Percentiles rank a stretch among this genome's conserved stretches.
Evolutionary conservation across 495 filamentous ascomycete genomes (phyloP).

Genomic region (Hypoxylon fuscum): DNA sequence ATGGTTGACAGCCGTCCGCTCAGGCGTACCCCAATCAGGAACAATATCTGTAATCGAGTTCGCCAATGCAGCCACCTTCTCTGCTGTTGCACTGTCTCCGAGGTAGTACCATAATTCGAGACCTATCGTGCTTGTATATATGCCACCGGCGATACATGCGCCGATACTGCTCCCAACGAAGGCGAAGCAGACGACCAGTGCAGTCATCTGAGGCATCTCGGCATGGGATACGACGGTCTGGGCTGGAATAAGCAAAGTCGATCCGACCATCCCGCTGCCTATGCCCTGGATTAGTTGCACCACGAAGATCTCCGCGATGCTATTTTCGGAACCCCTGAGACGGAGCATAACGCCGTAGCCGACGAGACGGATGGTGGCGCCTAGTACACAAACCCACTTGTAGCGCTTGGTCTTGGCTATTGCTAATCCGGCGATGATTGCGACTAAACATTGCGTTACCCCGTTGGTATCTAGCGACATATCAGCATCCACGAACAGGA

Average conservation of each 20-base stretch:
- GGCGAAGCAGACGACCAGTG: slow-evolving; percentile 52
- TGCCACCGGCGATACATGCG: slow-evolving; percentile 57
- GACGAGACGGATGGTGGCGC: slow-evolving; percentile 51
- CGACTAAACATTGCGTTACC: slow-evolving; percentile 54
- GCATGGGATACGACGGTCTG: slow-evolving; percentile 57
- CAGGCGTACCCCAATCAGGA: slow-evolving; percentile 53
- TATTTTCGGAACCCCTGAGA: slow-evolving; percentile 56
- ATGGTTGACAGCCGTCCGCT: slow-evolving; percentile 51
- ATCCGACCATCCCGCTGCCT: slow-evolving; percentile 59
- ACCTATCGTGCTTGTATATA: slow-evolving; percentile 56
- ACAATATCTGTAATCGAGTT: slow-evolving; percentile 56
- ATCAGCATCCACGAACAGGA: slow-evolving; percentile 6
- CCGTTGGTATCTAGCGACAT: slow-evolving; percentile 48
- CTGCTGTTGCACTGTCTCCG: slow-evolving; percentile 33
- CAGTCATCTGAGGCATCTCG: slow-evolving; percentile 58
- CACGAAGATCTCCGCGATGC: slow-evolving; percentile 54
- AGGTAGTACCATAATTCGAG: slow-evolving; percentile 45
- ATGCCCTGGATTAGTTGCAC: slow-evolving; percentile 59
- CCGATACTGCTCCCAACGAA: slow-evolving; percentile 59
- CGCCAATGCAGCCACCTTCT: slow-evolving; percentile 46
- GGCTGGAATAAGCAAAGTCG: slow-evolving; percentile 52
- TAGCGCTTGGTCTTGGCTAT: slow-evolving; percentile 56
- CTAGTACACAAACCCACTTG: slow-evolving; percentile 57
- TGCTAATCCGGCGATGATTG: slow-evolving; percentile 51
- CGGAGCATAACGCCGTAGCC: slow-evolving; percentile 62